These are phyloP conservation scores for Alternaria arborescens DNA, from an alignment of 2,329 filamentous ascomycete genomes.

Conservation along the genomic window DNA sequence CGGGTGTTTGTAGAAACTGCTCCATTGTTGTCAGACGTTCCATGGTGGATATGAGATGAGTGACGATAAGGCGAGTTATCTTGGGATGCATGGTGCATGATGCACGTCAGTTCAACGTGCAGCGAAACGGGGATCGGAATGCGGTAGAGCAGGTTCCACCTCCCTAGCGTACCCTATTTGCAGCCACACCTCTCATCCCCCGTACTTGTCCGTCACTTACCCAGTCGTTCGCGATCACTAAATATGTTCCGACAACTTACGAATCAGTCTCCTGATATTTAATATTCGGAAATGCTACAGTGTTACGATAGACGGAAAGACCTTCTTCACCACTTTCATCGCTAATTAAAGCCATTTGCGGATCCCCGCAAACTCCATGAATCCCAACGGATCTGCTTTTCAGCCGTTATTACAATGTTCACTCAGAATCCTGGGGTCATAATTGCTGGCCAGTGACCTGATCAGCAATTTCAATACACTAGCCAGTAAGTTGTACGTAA, in stretches of 20 bases:
- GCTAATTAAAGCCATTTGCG: neutral
- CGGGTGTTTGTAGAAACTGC: neutral
- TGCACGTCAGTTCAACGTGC: slow-evolving; percentile 20
- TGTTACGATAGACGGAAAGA: neutral
- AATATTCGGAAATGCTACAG: neutral
- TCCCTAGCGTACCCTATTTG: slow-evolving; percentile 8
- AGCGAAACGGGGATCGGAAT: slow-evolving; percentile 12
- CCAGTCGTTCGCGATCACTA: neutral
- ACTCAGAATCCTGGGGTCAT: neutral
- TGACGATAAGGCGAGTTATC: slow-evolving; percentile 5
- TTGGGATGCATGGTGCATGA: slow-evolving; percentile 7
- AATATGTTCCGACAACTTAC: neutral
- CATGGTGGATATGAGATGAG: neutral
- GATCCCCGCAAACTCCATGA: neutral
- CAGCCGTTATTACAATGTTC: neutral
- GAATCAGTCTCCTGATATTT: neutral
- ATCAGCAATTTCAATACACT: neutral
- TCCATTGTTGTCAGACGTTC: neutral
- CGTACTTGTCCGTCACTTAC: slow-evolving; percentile 2
- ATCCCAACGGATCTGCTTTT: slow-evolving; percentile 8
- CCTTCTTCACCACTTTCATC: neutral
- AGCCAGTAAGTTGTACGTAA: neutral
- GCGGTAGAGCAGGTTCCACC: slow-evolving; percentile 13
- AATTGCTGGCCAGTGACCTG: neutral
- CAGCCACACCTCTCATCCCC: slow-evolving; percentile 7